Percentiles rank a stretch among this genome's conserved stretches.
phyloP scores from a whole-genome alignment of 2,329 filamentous ascomycete species.

The Ophiostoma pallidulum region DNA sequence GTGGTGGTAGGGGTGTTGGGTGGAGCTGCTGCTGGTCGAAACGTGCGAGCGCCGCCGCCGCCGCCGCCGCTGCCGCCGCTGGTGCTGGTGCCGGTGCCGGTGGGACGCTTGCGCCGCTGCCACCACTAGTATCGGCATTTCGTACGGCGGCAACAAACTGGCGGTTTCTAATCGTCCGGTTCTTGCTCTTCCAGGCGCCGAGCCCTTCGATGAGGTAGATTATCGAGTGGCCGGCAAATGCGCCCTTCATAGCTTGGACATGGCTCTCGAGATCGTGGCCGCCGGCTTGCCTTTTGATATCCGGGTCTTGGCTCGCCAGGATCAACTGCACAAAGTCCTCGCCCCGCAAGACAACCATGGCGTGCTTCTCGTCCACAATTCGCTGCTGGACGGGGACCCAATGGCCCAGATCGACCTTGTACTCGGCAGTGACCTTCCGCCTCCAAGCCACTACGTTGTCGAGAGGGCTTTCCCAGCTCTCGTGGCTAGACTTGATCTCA shows the following conservation, averaged over 20 bases:
- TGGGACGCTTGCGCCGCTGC: neutral
- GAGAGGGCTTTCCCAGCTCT: constrained; percentile 35
- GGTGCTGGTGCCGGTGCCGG: neutral
- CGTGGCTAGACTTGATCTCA: constrained; percentile 38
- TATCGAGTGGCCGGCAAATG: constrained; percentile 43
- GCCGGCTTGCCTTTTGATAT: constrained; percentile 23
- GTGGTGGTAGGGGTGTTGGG: too few species aligned
- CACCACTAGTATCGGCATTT: constrained; percentile 14
- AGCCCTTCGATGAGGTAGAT: constrained; percentile 69
- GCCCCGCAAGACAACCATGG: constrained; percentile 52
- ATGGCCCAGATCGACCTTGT: constrained; percentile 48
- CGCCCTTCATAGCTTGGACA: constrained; percentile 42
- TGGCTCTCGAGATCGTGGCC: constrained; percentile 43
- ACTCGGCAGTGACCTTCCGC: constrained; percentile 54
- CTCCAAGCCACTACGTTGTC: constrained; percentile 56
- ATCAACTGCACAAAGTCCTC: constrained; percentile 57
- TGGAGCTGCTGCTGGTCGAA: too few species aligned
- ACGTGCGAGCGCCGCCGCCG: neutral
- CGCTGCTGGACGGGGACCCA: constrained; percentile 54
- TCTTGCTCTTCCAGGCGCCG: constrained; percentile 56
- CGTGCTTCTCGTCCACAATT: constrained; percentile 48
- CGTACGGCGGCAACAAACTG: constrained; percentile 59
- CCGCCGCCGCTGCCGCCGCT: constrained; percentile 15
- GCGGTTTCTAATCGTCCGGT: constrained; percentile 55
- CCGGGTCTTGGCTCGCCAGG: constrained; percentile 23